Conservation (phyloP, 164 flowering plant species). For the Vitis amurensis region DNA sequence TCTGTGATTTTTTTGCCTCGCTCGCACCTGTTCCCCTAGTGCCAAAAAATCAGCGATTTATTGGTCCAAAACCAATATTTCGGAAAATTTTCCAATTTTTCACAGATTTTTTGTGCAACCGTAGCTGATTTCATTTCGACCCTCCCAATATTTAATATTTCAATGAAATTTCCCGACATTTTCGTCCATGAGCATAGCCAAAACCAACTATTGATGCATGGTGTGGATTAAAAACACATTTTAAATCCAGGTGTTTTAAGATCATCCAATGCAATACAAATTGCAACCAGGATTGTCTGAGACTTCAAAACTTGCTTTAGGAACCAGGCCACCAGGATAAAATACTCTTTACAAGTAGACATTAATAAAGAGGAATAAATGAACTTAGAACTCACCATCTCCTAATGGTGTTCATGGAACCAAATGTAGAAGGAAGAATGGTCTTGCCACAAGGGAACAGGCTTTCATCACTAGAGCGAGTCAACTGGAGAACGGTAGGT, state of each 20-base stretch:
- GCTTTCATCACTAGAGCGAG: constrained; percentile 34
- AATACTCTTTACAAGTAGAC: background rate
- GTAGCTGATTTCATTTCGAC: too few relatives aligned
- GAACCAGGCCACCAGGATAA: background rate
- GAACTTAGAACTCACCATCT: constrained; percentile 51
- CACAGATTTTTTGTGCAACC: too few relatives aligned
- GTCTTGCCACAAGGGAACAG: constrained; percentile 13
- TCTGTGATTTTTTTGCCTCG: too few relatives aligned
- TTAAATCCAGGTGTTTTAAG: background rate
- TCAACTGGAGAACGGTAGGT: constrained; percentile 70
- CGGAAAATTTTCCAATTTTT: too few relatives aligned
- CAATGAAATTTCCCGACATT: too few relatives aligned
- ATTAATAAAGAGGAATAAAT: constrained; percentile 1
- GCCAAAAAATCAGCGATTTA: too few relatives aligned
- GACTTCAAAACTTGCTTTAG: background rate
- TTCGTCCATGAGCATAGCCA: background rate
- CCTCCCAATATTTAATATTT: too few relatives aligned
- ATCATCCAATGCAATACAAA: background rate
- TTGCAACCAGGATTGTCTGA: background rate
- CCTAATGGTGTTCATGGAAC: constrained; percentile 66
- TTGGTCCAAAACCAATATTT: too few relatives aligned
- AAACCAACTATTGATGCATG: background rate
- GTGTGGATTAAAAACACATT: background rate
- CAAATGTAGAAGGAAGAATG: constrained; percentile 27
- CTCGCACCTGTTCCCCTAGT: too few relatives aligned